Conservation (phyloP, 2,329 filamentous ascomycete species). For the Penicillium concentricum region DNA sequence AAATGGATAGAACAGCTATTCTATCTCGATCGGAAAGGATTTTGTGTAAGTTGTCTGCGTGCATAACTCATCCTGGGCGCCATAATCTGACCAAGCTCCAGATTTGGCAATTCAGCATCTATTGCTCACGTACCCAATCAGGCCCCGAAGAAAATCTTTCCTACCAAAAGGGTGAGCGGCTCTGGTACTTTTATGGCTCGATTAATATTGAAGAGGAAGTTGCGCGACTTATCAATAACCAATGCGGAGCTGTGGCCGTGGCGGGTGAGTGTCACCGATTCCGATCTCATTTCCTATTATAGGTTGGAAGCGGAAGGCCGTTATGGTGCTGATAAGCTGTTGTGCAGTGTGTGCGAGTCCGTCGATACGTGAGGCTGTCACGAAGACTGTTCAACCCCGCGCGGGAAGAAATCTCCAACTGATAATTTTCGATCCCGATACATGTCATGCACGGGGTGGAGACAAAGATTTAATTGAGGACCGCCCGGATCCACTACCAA, state of each 20-base stretch:
- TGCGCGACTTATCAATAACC: not conserved
- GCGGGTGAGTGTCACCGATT: not conserved
- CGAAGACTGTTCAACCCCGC: not conserved
- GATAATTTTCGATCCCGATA: not conserved
- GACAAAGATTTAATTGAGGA: not conserved
- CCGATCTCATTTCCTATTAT: not conserved
- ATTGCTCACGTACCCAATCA: not conserved
- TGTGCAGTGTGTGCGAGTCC: not conserved
- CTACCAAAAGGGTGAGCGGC: not conserved
- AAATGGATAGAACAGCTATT: not conserved
- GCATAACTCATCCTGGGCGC: too few species aligned
- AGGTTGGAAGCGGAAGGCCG: too few species aligned
- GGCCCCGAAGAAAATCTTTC: not conserved
- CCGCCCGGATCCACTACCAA: not conserved
- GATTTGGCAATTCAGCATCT: constrained; percentile 6
- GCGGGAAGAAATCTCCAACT: not conserved
- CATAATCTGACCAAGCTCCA: not conserved
- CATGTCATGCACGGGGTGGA: not conserved
- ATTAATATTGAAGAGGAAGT: constrained; percentile 1
- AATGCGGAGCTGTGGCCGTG: not conserved
- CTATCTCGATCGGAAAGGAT: not conserved
- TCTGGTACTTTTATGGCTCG: constrained; percentile 2
- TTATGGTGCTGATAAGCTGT: not conserved
- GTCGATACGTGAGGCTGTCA: not conserved
- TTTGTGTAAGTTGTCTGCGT: not conserved